Percentiles rank a stretch among this genome's conserved stretches.
Conservation (phyloP, 1,284 basidiomycete species). For the Cryptococcus wingfieldii region DNA sequence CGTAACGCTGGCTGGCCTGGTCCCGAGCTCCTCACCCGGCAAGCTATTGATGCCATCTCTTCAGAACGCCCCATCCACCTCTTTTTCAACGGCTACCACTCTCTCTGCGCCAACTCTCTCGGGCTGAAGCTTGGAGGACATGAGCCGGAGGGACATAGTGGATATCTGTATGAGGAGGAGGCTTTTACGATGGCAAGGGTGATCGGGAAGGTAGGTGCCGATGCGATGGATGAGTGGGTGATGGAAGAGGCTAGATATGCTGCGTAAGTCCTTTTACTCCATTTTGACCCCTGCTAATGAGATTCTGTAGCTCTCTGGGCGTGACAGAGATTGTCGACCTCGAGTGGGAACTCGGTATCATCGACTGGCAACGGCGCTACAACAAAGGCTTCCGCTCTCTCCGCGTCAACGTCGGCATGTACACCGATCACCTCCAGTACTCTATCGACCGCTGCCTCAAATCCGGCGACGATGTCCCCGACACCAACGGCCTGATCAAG, state of each 20-base stretch:
- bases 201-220: slow-evolving; percentile 22
- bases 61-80: slow-evolving; percentile 27
- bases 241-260: slow-evolving; percentile 25
- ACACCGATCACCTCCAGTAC: slow-evolving; percentile 32
- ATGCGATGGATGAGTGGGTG: slow-evolving; percentile 26
- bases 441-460: slow-evolving; percentile 24
- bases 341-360: slow-evolving; percentile 39
- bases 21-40: slow-evolving; percentile 18
- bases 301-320: slow-evolving; percentile 21
- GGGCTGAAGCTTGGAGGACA: slow-evolving; percentile 20
- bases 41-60: slow-evolving; percentile 20
- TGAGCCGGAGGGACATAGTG: slow-evolving; percentile 15
- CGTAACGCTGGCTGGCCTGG: slow-evolving; percentile 34
- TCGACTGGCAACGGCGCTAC: slow-evolving; percentile 24
- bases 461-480: slow-evolving; percentile 29
- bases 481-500: slow-evolving; percentile 25
- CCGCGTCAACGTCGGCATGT: slow-evolving; percentile 39
- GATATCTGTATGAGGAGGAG: slow-evolving; percentile 29
- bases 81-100: slow-evolving; percentile 39
- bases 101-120: slow-evolving; percentile 28
- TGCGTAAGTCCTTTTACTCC: slow-evolving; percentile 19
- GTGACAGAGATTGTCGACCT: slow-evolving; percentile 43
- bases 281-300: not conserved
- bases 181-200: slow-evolving; percentile 26
- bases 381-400: slow-evolving; percentile 25